phyloP scores from a whole-genome alignment of 768 basidiomycete genomes.

The Termitomyces sp. region DNA sequence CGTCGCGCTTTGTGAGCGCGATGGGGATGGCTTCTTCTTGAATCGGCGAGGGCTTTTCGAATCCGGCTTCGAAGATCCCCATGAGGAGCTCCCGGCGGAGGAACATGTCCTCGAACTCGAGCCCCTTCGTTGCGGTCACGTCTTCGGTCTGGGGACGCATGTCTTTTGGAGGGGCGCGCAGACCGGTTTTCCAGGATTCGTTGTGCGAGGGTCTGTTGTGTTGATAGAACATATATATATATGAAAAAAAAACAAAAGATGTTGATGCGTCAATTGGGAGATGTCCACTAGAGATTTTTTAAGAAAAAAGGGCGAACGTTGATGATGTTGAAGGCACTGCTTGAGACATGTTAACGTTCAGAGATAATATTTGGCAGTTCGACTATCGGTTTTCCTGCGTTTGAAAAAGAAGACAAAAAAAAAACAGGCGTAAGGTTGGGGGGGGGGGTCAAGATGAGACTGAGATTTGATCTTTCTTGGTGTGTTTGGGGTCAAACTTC shows the following conservation, averaged over 20 bases:
- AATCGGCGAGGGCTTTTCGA: conserved; percentile 94
- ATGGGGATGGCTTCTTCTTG: conserved; percentile 99
- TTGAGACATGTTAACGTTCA: conserved; percentile 21
- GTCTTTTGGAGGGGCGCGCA: conserved; percentile 88
- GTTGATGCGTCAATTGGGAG: background rate
- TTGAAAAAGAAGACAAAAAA: no score
- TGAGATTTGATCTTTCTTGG: conserved; percentile 6
- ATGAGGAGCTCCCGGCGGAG: conserved; percentile 94
- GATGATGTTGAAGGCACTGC: conserved; percentile 25
- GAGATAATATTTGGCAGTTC: background rate
- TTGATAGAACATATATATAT: background rate
- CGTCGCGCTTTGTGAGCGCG: conserved; percentile 87
- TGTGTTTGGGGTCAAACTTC: background rate
- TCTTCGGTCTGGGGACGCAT: conserved; percentile 94
- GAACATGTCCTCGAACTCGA: conserved; percentile 94
- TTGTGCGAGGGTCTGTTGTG: conserved; percentile 28
- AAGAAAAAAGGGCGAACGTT: conserved; percentile 19
- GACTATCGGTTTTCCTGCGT: conserved; percentile 3
- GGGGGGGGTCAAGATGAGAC: conserved; percentile 4
- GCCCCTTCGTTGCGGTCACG: conserved; percentile 88
- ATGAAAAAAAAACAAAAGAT: no score
- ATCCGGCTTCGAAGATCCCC: conserved; percentile 99
- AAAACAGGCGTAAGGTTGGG: background rate
- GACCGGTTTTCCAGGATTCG: conserved; percentile 67
- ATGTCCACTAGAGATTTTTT: background rate